Evolutionary conservation across 371 early-diverging fungal species (phyloP), one percentile per base, ranked within the genome.

Genomic region (Aphelidium insulamus): DNA sequence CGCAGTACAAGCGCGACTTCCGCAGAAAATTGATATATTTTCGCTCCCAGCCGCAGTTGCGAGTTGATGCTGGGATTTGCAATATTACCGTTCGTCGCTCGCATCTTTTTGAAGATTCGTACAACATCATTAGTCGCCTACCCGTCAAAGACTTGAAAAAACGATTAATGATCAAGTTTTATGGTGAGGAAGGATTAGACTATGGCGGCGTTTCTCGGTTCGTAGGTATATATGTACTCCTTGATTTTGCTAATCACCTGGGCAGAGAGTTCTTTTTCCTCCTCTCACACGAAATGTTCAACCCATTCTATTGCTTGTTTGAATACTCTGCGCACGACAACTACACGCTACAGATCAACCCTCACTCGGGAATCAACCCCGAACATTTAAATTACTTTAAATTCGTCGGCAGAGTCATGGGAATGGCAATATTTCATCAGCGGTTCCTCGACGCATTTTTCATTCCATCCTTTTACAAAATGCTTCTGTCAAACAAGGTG

Each of bases 321-420:
- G 84, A 90, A 50, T 87, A 88, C 48, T 85, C 90, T 23, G 90
- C 87, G 8, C 86, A 86, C 53, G 90, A 92, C 57, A 87, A 82
- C 40, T 83, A 90, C 55, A 86, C 92, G 24, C 63, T 88, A 25
- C 88, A 91, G 48, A 88, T 92, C 55, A 95, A 85, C 55, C 87
- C 88, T 27, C 75, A 86, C 49, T 87, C 88, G 20, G 71, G 72
- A 33, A 73, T 95, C 41, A 94, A 95, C 54, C 88, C 97, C 14
- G 95, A 98, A 50, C 98, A 98, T 54, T 59, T 98, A 36, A 79
- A 84, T 50, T 94, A 88, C 61, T 98, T 94, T 62, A 77, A 73
- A 50, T 98, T 98, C 48, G 86, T 94, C 44, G 98, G 98, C 11
- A 77, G 98, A 32, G 77, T 90, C 2, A 75, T 95, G 27, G 98